phyloP scores from a whole-genome alignment of 352 stramenopile species.

The Phytophthora chlamydospora region DNA sequence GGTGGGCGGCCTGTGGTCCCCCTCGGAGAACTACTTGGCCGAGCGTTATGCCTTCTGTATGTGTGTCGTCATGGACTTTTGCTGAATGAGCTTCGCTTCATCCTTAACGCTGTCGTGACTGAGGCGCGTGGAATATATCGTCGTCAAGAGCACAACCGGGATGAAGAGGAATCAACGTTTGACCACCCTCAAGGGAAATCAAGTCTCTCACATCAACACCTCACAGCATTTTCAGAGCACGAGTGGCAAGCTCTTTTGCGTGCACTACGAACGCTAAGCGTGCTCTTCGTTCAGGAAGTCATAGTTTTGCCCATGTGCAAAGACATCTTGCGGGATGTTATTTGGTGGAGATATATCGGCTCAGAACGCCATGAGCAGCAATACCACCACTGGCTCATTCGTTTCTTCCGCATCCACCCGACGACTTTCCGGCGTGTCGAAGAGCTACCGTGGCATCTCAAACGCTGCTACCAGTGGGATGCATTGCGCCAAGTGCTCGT shows the following conservation, averaged over 20 bases:
- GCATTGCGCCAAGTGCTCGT: conserved; percentile 88
- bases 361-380: conserved; percentile 69
- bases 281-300: conserved; percentile 87
- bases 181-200: conserved; percentile 17
- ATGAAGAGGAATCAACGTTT: conserved; percentile 18
- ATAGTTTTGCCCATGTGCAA: conserved; percentile 90
- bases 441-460: conserved; percentile 94
- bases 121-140: conserved; percentile 40
- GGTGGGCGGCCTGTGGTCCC: conserved; percentile 58
- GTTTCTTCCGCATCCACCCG: conserved; percentile 83
- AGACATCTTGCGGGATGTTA: conserved; percentile 85
- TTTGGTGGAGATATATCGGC: conserved; percentile 89
- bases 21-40: conserved; percentile 76
- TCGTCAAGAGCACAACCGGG: conserved; percentile 22
- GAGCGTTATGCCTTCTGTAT: conserved; percentile 87
- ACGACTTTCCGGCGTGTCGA: conserved; percentile 83
- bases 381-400: conserved; percentile 86
- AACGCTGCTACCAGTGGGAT: conserved; percentile 89
- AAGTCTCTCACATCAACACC: conserved; percentile 31
- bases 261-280: conserved; percentile 69
- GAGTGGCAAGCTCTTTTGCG: conserved; percentile 79
- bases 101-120: conserved; percentile 64
- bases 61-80: conserved; percentile 90
- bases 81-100: conserved; percentile 85
- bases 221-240: conserved; percentile 65